phyloP scores from a whole-genome alignment of 2,329 filamentous ascomycete genomes.

The Kalaharituber pfeilii region DNA sequence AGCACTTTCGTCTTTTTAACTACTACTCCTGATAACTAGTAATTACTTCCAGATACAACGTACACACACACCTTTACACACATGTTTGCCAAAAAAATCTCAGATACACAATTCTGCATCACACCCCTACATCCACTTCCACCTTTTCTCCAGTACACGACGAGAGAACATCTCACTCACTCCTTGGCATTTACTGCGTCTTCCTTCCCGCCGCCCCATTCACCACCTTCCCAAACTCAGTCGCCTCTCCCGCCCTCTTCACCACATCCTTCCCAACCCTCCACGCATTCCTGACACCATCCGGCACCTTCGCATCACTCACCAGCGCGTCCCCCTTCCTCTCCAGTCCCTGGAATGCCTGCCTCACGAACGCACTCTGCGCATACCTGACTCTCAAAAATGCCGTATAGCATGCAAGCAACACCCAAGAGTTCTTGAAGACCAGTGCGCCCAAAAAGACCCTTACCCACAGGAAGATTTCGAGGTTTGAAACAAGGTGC shows the following conservation, averaged over 20 bases:
- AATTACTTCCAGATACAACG: background rate
- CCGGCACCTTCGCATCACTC: constrained; percentile 19
- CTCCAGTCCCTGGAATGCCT: constrained; percentile 20
- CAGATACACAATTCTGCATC: background rate
- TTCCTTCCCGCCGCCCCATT: constrained; percentile 8
- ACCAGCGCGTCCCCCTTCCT: constrained; percentile 19
- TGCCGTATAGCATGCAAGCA: constrained; percentile 67
- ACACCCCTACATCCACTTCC: background rate
- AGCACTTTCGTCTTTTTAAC: background rate
- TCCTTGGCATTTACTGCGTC: constrained; percentile 10
- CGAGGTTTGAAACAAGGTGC: constrained; percentile 75
- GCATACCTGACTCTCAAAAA: constrained; percentile 82
- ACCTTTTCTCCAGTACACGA: background rate
- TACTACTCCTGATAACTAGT: background rate
- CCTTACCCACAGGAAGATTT: constrained; percentile 75
- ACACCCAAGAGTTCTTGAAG: constrained; percentile 82
- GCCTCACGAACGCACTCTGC: constrained; percentile 67
- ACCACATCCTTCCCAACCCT: constrained; percentile 18
- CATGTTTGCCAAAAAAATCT: background rate
- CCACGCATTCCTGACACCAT: constrained; percentile 20
- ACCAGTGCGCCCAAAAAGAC: constrained; percentile 63
- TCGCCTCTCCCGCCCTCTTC: constrained; percentile 19
- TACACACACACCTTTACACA: background rate
- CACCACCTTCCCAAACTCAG: constrained; percentile 7
- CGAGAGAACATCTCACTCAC: background rate